A percentile compares a stretch with the other conserved stretches of the same genome.
Conservation (phyloP, 2,329 filamentous ascomycete genomes). For the Fusarium pseudoanthophilum region DNA sequence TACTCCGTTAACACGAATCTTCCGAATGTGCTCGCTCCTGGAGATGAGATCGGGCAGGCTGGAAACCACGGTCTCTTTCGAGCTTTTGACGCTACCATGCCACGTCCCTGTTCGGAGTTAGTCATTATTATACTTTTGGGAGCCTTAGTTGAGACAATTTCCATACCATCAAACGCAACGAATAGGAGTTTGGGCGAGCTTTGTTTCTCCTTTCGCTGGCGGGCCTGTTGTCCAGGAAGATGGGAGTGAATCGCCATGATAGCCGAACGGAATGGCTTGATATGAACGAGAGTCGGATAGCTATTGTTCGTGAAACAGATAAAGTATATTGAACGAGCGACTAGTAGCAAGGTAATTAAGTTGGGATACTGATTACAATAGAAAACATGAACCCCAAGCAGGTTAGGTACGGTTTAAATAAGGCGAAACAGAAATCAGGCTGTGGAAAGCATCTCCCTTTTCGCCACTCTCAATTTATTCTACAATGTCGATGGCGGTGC, state of each 20-base stretch:
- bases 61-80: neutral
- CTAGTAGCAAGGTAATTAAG: neutral
- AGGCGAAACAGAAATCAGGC: neutral
- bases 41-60: neutral
- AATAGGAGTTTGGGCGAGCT: neutral
- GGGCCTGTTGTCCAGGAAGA: neutral
- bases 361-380: too few species aligned
- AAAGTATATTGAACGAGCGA: neutral
- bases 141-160: too few species aligned
- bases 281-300: neutral
- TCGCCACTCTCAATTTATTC: neutral
- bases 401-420: neutral
- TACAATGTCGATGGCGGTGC: neutral
- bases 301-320: rapidly evolving
- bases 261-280: rapidly evolving
- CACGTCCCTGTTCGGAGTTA: neutral
- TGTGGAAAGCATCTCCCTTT: neutral
- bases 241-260: neutral
- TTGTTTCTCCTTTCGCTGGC: neutral
- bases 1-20: neutral
- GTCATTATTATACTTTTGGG: rapidly evolving
- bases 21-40: rapidly evolving
- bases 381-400: neutral
- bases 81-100: neutral
- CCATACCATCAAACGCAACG: neutral